Evolutionary conservation across 2,329 filamentous ascomycete genomes (phyloP).

Genomic region (Monilinia fructicola): DNA sequence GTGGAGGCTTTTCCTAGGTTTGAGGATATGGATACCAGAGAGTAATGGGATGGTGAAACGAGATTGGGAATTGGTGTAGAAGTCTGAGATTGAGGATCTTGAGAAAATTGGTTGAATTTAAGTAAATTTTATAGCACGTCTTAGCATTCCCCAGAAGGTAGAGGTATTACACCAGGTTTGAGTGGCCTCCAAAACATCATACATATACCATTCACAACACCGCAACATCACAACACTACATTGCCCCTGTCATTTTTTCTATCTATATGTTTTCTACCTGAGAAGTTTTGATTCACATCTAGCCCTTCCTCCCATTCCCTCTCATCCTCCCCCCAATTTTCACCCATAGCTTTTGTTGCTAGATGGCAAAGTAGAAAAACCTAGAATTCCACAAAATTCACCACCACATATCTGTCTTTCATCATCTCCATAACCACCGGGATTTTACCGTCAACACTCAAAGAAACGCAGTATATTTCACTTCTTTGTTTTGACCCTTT

Average conservation of each 20-base stretch:
- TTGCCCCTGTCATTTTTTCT: neutral
- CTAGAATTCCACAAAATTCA: neutral
- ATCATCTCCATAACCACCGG: too few species aligned
- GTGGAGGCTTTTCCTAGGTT: constrained; percentile 20
- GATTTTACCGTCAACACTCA: neutral
- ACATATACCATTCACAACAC: neutral
- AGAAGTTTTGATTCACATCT: constrained; percentile 3
- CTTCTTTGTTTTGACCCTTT: neutral
- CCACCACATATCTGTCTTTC: neutral
- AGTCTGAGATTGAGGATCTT: neutral
- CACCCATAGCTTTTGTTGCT: too few species aligned
- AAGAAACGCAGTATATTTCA: neutral
- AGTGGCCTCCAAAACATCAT: too few species aligned
- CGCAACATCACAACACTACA: too few species aligned
- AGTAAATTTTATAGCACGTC: neutral
- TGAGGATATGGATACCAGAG: constrained; percentile 14
- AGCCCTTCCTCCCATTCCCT: neutral
- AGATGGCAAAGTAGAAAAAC: neutral
- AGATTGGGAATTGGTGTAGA: neutral
- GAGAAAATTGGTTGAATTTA: too few species aligned
- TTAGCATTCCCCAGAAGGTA: neutral
- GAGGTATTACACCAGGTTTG: too few species aligned
- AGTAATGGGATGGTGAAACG: neutral
- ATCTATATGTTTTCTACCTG: neutral
- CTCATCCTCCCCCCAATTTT: too few species aligned